Evolutionary conservation across 2,329 filamentous ascomycete genomes (phyloP), one percentile per base, ranked within the genome.

Genomic region (Colletotrichum viniferum): DNA sequence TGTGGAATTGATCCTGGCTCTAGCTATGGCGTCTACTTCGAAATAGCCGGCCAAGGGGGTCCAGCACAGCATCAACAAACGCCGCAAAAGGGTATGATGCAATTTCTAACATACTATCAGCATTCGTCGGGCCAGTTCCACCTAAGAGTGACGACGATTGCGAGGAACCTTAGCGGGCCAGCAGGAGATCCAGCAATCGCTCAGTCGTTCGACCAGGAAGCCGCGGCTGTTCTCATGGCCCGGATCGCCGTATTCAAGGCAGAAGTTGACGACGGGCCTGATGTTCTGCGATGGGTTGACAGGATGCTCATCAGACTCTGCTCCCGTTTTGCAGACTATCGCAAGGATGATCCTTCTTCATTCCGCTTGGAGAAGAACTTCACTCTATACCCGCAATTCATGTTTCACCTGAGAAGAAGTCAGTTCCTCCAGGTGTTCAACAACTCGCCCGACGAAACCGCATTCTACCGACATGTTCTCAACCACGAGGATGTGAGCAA

Each of bases 361-460:
- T 99, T 99, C 92, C 92, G 96, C 43, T 86, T 98, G 77, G 97
- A 99, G 86, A 98, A 98, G 92, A 99, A 99, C 88, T 99, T 99
- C 83, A 98, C 96, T 0, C 90, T 99, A 18, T 99, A 99, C 82
- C 97, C 97, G 30, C 97, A 99, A 84, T 99, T 99, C 87, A 99
- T 99, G 97, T 99, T 99, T 90, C 97, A 99, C 85, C 90, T 99
- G 76, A 94, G 97, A 80, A 92, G 97, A 85, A 98, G 96, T 85
- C 97, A 98, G 85, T 99, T 99, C 88, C 86, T 99, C 78, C 97
- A 99, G 83, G 96, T 99, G 73, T 99, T 99, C 91, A 99, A 99
- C 89, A 99, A 98, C 85, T 98, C 96, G 0, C 97, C 97, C 9
- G 97, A 99, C 81, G 97, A 99, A 86, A 99, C 97, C 28, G 97